Conservation (phyloP, 1,139 yeast genomes). For the Groenewaldozyma sp. region DNA sequence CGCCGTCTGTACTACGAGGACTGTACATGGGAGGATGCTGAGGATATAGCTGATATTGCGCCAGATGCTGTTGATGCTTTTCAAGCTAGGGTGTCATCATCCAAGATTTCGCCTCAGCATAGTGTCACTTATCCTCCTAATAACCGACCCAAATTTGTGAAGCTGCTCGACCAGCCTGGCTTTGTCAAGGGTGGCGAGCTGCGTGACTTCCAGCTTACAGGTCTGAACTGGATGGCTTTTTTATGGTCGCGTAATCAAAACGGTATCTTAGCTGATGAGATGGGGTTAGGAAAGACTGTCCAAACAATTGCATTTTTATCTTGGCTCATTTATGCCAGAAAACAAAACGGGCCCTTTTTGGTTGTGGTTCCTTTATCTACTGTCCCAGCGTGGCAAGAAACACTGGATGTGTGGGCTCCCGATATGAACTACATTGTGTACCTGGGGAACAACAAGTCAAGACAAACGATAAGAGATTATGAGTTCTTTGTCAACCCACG, state of each 20-base stretch:
- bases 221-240: conserved; percentile 99
- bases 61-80: conserved; percentile 79
- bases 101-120: conserved; percentile 74
- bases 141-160: conserved; percentile 82
- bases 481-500: conserved; percentile 61
- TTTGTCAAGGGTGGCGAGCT: conserved; percentile 87
- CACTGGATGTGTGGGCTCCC: conserved; percentile 96
- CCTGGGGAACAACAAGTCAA: conserved; percentile 83
- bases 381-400: conserved; percentile 98
- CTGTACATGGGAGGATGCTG: conserved; percentile 96
- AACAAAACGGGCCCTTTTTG: conserved; percentile 94
- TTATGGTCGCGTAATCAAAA: conserved; percentile 96
- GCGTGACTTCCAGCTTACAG: conserved; percentile 95
- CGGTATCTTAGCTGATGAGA: conserved; percentile 96
- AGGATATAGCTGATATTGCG: conserved; percentile 71
- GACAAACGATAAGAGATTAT: conserved; percentile 71
- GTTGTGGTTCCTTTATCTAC: conserved; percentile 96
- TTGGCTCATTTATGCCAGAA: conserved; percentile 88
- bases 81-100: conserved; percentile 69
- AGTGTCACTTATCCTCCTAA: conserved; percentile 65
- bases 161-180: conserved; percentile 75
- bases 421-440: conserved; percentile 88
- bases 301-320: conserved; percentile 92
- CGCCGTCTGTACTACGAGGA: conserved; percentile 86
- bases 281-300: conserved; percentile 98